A percentile compares a stretch with the other conserved stretches of the same genome.
These are phyloP conservation scores for Quercus variabilis DNA, from an alignment of 306 rosid genomes.

Conservation along the genomic window DNA sequence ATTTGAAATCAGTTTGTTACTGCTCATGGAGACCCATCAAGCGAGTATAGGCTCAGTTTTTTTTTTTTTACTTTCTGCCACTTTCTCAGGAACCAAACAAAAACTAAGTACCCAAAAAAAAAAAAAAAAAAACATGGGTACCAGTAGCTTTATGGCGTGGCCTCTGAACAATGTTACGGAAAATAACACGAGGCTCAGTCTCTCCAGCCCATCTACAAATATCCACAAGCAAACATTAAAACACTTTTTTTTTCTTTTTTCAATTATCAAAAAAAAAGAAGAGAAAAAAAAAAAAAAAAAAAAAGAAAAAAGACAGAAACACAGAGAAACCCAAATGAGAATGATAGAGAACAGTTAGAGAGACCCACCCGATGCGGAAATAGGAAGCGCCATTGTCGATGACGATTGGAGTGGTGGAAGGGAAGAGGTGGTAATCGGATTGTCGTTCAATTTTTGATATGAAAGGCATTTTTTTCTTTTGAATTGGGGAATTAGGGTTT, in stretches of 20 bases:
- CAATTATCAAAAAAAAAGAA: too few relatives aligned
- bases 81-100: neutral
- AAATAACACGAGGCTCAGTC: constrained; percentile 85
- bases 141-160: constrained; percentile 96
- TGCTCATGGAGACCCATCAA: neutral
- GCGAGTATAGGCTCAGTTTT: neutral
- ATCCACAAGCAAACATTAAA: constrained; percentile 2
- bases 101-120: neutral
- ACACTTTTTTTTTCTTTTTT: neutral
- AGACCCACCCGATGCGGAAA: constrained; percentile 70
- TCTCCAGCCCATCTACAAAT: constrained; percentile 88
- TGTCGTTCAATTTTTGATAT: constrained; percentile 58
- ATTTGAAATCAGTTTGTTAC: too few relatives aligned
- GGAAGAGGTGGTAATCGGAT: constrained; percentile 53
- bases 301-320: too few relatives aligned
- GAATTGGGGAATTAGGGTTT: neutral
- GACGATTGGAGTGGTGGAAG: constrained; percentile 63
- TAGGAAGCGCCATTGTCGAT: constrained; percentile 91
- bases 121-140: neutral
- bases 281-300: too few relatives aligned
- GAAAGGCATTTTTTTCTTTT: constrained; percentile 48
- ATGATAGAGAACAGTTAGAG: too few relatives aligned
- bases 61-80: neutral
- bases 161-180: constrained; percentile 98
- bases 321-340: neutral